Percentiles rank a stretch among this genome's conserved stretches.
Conservation (phyloP, 106 monocot genomes). For the Triglochin maritima region DNA sequence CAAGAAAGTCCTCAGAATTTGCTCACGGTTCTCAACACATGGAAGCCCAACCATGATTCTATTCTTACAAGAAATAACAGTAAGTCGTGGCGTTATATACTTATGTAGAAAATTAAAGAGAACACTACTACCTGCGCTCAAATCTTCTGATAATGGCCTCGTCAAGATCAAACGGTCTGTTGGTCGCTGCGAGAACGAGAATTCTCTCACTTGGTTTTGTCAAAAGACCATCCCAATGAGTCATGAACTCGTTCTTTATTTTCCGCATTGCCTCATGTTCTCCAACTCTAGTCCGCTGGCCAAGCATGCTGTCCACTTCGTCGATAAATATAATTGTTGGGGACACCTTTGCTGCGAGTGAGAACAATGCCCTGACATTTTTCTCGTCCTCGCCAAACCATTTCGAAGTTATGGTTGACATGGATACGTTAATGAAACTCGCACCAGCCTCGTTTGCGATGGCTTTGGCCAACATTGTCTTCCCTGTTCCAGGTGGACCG, state of each 20-base stretch:
- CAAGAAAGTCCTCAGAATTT: conserved; percentile 57
- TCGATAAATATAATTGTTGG: conserved; percentile 87
- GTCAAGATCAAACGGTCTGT: conserved; percentile 88
- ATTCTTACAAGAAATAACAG: neutral
- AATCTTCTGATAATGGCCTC: conserved; percentile 90
- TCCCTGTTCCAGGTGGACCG: conserved; percentile 88
- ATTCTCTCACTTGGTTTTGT: conserved; percentile 63
- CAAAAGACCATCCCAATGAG: conserved; percentile 83
- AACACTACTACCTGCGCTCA: conserved; percentile 43
- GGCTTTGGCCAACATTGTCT: conserved; percentile 87
- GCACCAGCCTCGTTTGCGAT: conserved; percentile 90
- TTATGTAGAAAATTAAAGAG: neutral
- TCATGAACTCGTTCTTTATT: conserved; percentile 91
- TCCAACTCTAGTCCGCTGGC: conserved; percentile 61
- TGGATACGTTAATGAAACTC: conserved; percentile 83
- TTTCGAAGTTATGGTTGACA: conserved; percentile 93
- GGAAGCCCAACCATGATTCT: conserved; percentile 90
- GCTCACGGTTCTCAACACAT: conserved; percentile 47
- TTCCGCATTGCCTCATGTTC: conserved; percentile 91
- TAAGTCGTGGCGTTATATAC: neutral
- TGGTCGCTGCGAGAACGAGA: conserved; percentile 86
- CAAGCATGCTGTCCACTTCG: conserved; percentile 93
- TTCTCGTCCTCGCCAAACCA: conserved; percentile 99
- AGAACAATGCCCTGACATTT: conserved; percentile 71
- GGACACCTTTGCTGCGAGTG: conserved; percentile 71